These are phyloP conservation scores for Aspergillus conjunctus DNA, from an alignment of 495 filamentous ascomycete genomes.

Conservation along the genomic window DNA sequence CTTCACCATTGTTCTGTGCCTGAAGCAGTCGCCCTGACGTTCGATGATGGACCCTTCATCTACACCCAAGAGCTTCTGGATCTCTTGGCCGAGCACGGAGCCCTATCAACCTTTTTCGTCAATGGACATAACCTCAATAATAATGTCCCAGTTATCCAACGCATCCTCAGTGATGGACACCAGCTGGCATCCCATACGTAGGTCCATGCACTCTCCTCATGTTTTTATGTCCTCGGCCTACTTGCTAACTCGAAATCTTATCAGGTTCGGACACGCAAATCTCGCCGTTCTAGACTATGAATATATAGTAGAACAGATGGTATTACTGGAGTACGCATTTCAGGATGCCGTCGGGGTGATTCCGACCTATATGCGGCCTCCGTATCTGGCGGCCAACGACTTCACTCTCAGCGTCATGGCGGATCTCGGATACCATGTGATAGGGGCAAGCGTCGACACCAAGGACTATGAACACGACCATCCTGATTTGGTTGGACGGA, in stretches of 20 bases:
- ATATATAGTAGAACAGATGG: constrained; percentile 64
- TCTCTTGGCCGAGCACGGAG: constrained; percentile 58
- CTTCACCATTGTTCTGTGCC: constrained; percentile 62
- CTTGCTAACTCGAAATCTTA: background rate
- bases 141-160: constrained; percentile 56
- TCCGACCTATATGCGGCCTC: constrained; percentile 69
- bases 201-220: constrained; percentile 8
- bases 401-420: constrained; percentile 36
- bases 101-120: constrained; percentile 74
- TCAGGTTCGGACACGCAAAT: constrained; percentile 61
- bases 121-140: constrained; percentile 57
- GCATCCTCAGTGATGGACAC: constrained; percentile 65
- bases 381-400: constrained; percentile 41
- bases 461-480: constrained; percentile 48
- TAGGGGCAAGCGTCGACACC: constrained; percentile 48
- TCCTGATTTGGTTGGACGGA: constrained; percentile 29
- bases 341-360: constrained; percentile 69
- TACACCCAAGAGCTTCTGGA: constrained; percentile 68
- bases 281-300: constrained; percentile 54
- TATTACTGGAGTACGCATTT: constrained; percentile 69
- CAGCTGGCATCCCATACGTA: constrained; percentile 80
- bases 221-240: too few relatives aligned
- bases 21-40: constrained; percentile 68
- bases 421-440: constrained; percentile 47
- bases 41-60: constrained; percentile 72